Evolutionary conservation across 352 stramenopile genomes (phyloP), one percentile per base, ranked within the genome.

Genomic region (Peronospora destructor): DNA sequence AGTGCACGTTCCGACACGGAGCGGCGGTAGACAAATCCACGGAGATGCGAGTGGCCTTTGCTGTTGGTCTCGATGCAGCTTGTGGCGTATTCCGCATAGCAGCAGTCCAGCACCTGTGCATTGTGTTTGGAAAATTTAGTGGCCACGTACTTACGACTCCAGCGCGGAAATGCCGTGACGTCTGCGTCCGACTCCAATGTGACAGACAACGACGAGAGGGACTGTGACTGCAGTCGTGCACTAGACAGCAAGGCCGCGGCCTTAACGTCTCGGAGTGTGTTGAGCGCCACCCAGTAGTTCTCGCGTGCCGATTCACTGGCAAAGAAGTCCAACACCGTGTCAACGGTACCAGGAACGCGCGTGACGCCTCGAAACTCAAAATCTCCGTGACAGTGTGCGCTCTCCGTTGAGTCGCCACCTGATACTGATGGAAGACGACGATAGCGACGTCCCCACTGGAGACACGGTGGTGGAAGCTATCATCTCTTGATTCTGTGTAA

Each of bases 351-450:
- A 7, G 76, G 73, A 19, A 87, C 68, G 40, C 70, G 70, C 23
- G 76, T 89, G 55, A 80, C 68, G 56, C 71, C 78, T 42, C 78
- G 73, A 51, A 85, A 87, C 49, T 87, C 78, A 33, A 68, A 77
- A 28, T 73, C 61, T 0, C 64, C 61, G 1, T 62, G 47, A 21
- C 72, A 38, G 13, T 53, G 51, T 2, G 26, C 34, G 33, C 54
- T 44, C 12, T 46, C 45, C 1, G 16, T 52, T 7, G 42, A 16
- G 41, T 62, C 58, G 2, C 30, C n/a, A 5, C n/a, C 35, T 58
- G 30, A 55, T 48, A 39, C 58, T 62, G 13, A 52, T 29, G 12
- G 2, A 11, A 2, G 40, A 52, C 57, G 33, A 66, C 16, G 56
- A 61, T 7, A 62, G 39, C 11, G 51, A 58, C 9, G 50, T 29